These are phyloP conservation scores for Pichia sp. DNA, from an alignment of 1,139 yeast genomes.

Conservation along the genomic window DNA sequence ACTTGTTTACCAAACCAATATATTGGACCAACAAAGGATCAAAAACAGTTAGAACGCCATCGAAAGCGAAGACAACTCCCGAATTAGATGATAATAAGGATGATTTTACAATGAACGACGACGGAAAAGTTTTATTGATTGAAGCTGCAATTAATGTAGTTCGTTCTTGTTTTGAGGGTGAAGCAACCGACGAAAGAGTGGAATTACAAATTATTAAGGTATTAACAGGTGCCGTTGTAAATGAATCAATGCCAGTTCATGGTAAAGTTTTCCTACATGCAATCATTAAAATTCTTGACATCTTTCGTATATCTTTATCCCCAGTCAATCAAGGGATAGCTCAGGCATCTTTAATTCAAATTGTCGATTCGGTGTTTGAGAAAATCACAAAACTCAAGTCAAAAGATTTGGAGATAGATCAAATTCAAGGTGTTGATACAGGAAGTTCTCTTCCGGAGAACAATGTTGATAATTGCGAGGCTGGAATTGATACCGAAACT, in stretches of 20 bases:
- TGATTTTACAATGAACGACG: conserved; percentile 31
- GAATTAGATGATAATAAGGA: conserved; percentile 14
- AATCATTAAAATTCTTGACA: conserved; percentile 85
- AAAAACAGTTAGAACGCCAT: conserved; percentile 9
- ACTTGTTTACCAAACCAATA: conserved; percentile 45
- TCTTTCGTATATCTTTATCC: conserved; percentile 75
- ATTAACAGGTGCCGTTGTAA: conserved; percentile 76
- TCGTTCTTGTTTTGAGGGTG: conserved; percentile 82
- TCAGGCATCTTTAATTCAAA: conserved; percentile 90
- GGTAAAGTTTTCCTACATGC: conserved; percentile 87
- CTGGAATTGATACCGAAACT: too few relatives aligned
- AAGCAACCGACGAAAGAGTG: conserved; percentile 79
- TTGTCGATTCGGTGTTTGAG: conserved; percentile 77
- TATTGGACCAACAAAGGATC: conserved; percentile 24
- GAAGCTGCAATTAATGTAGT: conserved; percentile 84
- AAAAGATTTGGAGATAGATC: neutral
- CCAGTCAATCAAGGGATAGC: conserved; percentile 89
- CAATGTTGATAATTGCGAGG: too few relatives aligned
- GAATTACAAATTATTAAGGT: conserved; percentile 93
- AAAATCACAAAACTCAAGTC: conserved; percentile 38
- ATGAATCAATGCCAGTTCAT: conserved; percentile 77
- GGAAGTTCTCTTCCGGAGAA: too few relatives aligned
- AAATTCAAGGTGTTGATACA: too few relatives aligned
- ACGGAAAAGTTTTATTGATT: conserved; percentile 51
- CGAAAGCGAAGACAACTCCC: neutral